phyloP scores from a whole-genome alignment of 306 rosid genomes.

The Hylodesmum podocarpum region DNA sequence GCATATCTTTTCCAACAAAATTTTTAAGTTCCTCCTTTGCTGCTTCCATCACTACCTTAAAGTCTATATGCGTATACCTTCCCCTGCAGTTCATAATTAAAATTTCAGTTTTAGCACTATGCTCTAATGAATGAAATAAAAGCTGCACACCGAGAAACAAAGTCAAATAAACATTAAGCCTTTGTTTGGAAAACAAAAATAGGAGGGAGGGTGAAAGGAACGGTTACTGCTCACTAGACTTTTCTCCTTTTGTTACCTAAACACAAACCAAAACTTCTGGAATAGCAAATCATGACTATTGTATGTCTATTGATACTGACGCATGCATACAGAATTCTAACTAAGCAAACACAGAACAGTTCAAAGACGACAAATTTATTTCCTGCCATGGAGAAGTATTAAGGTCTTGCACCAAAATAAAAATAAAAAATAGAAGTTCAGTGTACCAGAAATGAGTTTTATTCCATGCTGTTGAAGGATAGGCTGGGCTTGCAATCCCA shows the following conservation, averaged over 20 bases:
- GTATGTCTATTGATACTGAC: background rate
- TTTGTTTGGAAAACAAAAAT: background rate
- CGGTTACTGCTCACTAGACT: background rate
- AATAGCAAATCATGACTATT: background rate
- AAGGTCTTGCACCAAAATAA: no score
- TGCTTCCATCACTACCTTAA: constrained; percentile 75
- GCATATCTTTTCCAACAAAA: constrained; percentile 50
- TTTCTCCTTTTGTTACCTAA: constrained; percentile 11
- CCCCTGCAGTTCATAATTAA: constrained; percentile 69
- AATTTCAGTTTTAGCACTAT: constrained; percentile 32
- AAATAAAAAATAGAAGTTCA: background rate
- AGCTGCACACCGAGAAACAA: background rate
- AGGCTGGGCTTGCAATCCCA: constrained; percentile 93
- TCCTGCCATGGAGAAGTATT: background rate
- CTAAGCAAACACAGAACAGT: background rate
- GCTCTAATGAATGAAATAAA: constrained; percentile 4
- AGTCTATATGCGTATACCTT: constrained; percentile 68
- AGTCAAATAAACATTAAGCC: background rate
- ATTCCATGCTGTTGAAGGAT: constrained; percentile 79
- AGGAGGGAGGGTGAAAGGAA: background rate
- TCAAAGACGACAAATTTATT: constrained; percentile 5
- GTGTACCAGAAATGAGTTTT: constrained; percentile 90
- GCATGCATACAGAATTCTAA: background rate
- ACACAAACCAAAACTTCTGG: constrained; percentile 18
- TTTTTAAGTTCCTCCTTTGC: constrained; percentile 74